Base-by-base conservation (phyloP, 306 rosid genomes). In the Geum urbanum region DNA sequence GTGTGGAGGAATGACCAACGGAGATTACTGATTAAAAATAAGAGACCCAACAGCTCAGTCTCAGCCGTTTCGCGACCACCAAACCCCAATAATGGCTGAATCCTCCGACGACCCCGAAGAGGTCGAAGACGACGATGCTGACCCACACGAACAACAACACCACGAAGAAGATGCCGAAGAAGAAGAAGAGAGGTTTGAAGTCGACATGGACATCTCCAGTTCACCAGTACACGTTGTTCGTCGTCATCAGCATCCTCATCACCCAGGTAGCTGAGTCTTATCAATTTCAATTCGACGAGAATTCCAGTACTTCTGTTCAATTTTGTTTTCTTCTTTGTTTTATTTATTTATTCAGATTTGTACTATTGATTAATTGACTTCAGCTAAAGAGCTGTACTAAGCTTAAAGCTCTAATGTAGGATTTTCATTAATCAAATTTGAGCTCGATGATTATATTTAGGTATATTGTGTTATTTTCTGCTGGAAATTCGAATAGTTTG, bases 191-290 rank as follows among this genome's bases (percentile, higher is more conserved):
- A 43, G 27, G 73, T 41, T 13, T 22, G 73, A 55, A 55, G 64
- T 54, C 22, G 73, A 69, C 48, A 69, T 69, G 71, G 70, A 65
- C 10, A 56, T 73, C 67, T 49, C 77, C 41, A 70, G 66, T 75
- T 74, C 83, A 56, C 79, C 80, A 12, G 56, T n/a, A 27, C 20
- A 19, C 40, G 70, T 62, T 2, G 32, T 27, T 27, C 32, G 32
- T 27, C 32, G 32, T 10, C 65, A 64, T 67, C 68, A 62, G 8
- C 72, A 24, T 67, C 64, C 62, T 13, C 74, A 35, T 63, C 59
- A 9, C 9, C 41, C 62, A 79, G 90, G 86, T 85, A 64, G 44
- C 20, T 52, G 15, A 37, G 15, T 20, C 53, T 46, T 46, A 50
- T 37, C 19, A 45, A 44, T 47, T 20, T 22, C 19, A 1, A 41